These are phyloP conservation scores for Colletotrichum acutatum DNA, from an alignment of 2,329 filamentous ascomycete genomes.

Conservation along the genomic window DNA sequence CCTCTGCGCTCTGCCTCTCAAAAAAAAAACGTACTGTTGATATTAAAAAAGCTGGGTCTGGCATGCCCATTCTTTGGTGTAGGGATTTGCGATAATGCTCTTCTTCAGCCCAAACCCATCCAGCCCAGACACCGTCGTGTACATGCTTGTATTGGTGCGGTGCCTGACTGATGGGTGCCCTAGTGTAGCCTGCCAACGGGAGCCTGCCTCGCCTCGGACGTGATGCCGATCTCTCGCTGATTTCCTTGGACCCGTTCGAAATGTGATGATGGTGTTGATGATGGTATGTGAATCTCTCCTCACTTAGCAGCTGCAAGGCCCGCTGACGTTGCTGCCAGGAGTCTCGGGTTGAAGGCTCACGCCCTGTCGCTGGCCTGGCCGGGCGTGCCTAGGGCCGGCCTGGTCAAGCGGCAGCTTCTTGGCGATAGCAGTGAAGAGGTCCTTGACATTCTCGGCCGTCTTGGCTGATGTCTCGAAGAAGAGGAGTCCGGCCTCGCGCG, in stretches of 20 bases:
- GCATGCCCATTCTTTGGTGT: conserved; percentile 29
- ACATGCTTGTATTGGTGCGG: conserved; percentile 11
- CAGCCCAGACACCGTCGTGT: conserved; percentile 32
- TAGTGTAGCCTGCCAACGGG: conserved; percentile 21
- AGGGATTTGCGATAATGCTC: conserved; percentile 29
- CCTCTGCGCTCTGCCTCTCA: background rate
- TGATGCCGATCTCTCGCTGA: conserved; percentile 7
- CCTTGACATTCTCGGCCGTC: conserved; percentile 94
- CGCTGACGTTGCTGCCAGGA: conserved; percentile 66
- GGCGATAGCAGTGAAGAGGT: conserved; percentile 96
- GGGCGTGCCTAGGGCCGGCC: conserved; percentile 87
- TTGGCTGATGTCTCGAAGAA: conserved; percentile 99
- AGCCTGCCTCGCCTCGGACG: conserved; percentile 9
- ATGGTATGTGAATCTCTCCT: conserved; percentile 33
- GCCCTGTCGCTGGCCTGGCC: conserved; percentile 70
- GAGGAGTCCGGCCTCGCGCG: conserved; percentile 89
- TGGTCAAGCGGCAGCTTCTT: conserved; percentile 98
- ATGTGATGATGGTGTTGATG: background rate
- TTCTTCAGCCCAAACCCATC: conserved; percentile 15
- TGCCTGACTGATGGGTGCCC: conserved; percentile 14
- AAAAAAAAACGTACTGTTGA: conserved; percentile 31
- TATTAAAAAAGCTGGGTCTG: conserved; percentile 35
- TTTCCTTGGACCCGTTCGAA: background rate
- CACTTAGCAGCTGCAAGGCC: conserved; percentile 66
- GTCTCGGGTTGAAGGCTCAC: conserved; percentile 68